Percentiles rank a stretch among this genome's conserved stretches.
Evolutionary conservation across 805 yeast species (phyloP).

Genomic region (Ogataea philodendri): DNA sequence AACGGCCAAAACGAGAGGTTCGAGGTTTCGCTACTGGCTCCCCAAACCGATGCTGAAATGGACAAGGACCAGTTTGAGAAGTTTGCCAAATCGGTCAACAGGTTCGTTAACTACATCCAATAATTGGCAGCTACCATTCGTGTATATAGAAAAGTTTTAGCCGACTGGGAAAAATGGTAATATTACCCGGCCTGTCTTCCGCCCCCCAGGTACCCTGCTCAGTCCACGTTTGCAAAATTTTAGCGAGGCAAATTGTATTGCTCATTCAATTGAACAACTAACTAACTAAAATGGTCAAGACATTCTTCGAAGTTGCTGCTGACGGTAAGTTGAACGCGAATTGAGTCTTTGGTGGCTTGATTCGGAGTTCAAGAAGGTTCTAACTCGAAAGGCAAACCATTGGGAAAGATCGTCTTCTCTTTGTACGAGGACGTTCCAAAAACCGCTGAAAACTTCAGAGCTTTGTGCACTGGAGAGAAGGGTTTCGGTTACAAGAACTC

Average conservation of each 20-base stretch:
- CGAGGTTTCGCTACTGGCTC: constrained; percentile 27
- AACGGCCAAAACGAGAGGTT: constrained; percentile 26
- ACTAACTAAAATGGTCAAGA: constrained; percentile 25
- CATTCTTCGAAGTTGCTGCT: constrained; percentile 44
- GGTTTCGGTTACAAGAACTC: constrained; percentile 88
- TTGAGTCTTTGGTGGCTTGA: constrained; percentile 2
- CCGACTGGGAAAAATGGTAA: no score
- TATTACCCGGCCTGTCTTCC: constrained; percentile 9
- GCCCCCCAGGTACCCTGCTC: neutral
- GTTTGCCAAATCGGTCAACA: constrained; percentile 9
- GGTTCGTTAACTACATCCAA: constrained; percentile 16
- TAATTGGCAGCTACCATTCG: neutral
- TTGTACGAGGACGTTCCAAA: constrained; percentile 88
- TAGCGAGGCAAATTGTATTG: constrained; percentile 10
- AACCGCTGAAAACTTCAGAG: constrained; percentile 80
- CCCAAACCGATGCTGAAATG: constrained; percentile 10
- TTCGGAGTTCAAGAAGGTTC: neutral
- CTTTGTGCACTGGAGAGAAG: constrained; percentile 86
- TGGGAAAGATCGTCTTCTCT: constrained; percentile 72
- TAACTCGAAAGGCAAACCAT: constrained; percentile 29
- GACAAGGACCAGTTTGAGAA: constrained; percentile 12
- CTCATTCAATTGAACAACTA: constrained; percentile 3
- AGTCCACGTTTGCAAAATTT: constrained; percentile 10
- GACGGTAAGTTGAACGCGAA: constrained; percentile 28
- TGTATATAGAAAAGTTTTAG: constrained; percentile 3